Percentiles rank a stretch among this genome's conserved stretches.
phyloP scores from a whole-genome alignment of 257 asterid species.

The Solanum chiquidenum region DNA sequence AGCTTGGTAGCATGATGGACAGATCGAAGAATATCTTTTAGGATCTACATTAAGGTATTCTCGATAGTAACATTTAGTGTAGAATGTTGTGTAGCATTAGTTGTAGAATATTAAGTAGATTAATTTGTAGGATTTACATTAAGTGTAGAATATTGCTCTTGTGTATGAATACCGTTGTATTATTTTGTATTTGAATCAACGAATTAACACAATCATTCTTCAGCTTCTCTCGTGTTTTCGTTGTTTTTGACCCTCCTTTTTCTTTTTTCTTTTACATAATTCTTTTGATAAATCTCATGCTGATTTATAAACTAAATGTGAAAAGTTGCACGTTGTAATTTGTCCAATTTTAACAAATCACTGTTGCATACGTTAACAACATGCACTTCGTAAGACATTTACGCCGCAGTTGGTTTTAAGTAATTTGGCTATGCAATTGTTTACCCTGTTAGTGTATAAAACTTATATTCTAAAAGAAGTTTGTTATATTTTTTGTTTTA shows the following conservation, averaged over 20 bases:
- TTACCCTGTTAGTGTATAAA: not conserved
- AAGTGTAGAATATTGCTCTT: not conserved
- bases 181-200: not conserved
- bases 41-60: not conserved
- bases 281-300: not conserved
- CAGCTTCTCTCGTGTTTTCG: not conserved
- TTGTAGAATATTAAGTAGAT: not conserved
- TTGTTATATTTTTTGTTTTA: not conserved
- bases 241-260: not conserved
- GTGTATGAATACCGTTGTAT: not conserved
- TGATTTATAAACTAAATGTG: not conserved
- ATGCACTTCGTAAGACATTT: not conserved
- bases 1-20: not conserved
- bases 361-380: not conserved
- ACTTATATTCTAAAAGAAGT: not conserved
- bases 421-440: not conserved
- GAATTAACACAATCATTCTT: not conserved
- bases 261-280: not conserved
- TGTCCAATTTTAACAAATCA: not conserved
- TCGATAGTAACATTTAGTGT: not conserved
- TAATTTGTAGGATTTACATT: not conserved
- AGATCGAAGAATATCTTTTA: no score
- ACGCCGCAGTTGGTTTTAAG: not conserved
- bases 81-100: not conserved
- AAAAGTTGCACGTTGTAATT: not conserved